Base-by-base conservation (phyloP, 371 early-diverging fungal genomes). In the Synchytrium microbalum region DNA sequence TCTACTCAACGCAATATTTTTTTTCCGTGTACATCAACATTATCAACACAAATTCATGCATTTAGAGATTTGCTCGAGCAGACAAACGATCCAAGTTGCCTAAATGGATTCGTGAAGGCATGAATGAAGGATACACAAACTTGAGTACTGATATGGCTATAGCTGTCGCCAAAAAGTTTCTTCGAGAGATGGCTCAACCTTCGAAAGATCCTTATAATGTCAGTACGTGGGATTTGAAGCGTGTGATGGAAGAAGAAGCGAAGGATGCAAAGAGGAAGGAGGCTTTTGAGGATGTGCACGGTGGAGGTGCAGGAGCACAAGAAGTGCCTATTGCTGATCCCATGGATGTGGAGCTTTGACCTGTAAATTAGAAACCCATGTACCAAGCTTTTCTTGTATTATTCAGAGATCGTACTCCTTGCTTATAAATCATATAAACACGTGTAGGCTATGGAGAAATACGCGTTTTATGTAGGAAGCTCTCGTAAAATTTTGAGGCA, bases 71-170 rank as follows among this genome's bases (percentile, higher is more conserved):
- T 78, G 92, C 92, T 25, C 81, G 93, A 26, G 83, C 86, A 1
- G 99, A 99, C 71, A 99, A 98, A 75, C 84, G 95, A 24, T 85
- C 86, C 61, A 99, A 99, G 79, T 78, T 99, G 61, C 99, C 99
- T 2, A 88, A 89, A 74, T 99, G 99, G 99, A 97, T 99, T 66
- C 86, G 85, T 63, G 86, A 90, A 51, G 88, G 91, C 71, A 87
- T 99, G 64, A 89, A 89, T 2, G 98, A 96, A 60, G 88, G 91
- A 0, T 91, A 88, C 46, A 81, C 85, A 56, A 99, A 98, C 74
- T 72, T 99, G 64, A 95, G 95, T 28, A 96, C 99, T 0, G 99
- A 99, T 72, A 97, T 98, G 99, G 94, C 96, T 0, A 74, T 98
- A n/a, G 86, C 86, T 1, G 84, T 92, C 56, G 89, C 93, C 10